phyloP scores from a whole-genome alignment of 2,329 filamentous ascomycete genomes.

The Cercospora berteroae region DNA sequence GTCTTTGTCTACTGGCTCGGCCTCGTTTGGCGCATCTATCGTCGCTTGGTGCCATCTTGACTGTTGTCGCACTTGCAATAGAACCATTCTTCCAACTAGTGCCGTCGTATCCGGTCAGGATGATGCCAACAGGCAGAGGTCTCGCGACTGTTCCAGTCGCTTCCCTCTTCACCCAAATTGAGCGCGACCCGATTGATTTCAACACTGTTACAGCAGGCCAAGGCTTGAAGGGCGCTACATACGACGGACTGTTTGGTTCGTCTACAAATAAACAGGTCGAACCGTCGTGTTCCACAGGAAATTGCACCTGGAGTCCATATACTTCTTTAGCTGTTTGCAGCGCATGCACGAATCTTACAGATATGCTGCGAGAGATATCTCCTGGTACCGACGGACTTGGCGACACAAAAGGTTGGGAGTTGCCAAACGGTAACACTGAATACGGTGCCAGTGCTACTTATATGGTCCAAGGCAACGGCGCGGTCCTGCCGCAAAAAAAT shows the following conservation, averaged over 20 bases:
- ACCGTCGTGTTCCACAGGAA: slow-evolving; percentile 19
- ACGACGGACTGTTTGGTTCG: slow-evolving; percentile 8
- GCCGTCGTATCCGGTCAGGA: slow-evolving; percentile 6
- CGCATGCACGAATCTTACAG: slow-evolving; percentile 15
- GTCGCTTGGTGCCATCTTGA: slow-evolving; percentile 16
- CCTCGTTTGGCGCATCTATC: slow-evolving; percentile 7
- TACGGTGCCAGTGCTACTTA: not conserved
- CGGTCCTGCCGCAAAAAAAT: too few species aligned
- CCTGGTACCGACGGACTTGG: not conserved
- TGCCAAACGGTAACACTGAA: not conserved
- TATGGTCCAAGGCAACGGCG: not conserved
- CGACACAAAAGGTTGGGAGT: not conserved
- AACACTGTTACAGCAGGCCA: not conserved
- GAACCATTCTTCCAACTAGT: slow-evolving; percentile 21
- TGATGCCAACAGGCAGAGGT: not conserved
- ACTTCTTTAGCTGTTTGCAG: slow-evolving; percentile 21
- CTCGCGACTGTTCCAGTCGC: slow-evolving; percentile 3
- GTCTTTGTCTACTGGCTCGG: slow-evolving; percentile 16
- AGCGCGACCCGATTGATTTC: not conserved
- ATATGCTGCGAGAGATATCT: not conserved
- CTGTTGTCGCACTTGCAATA: slow-evolving; percentile 12
- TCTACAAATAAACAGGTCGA: not conserved
- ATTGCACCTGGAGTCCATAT: slow-evolving; percentile 23
- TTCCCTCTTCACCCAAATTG: not conserved
- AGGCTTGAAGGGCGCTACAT: slow-evolving; percentile 14